A percentile compares a stretch with the other conserved stretches of the same genome.
These are phyloP conservation scores for Crotalaria pallida DNA, from an alignment of 306 rosid species.

Conservation along the genomic window DNA sequence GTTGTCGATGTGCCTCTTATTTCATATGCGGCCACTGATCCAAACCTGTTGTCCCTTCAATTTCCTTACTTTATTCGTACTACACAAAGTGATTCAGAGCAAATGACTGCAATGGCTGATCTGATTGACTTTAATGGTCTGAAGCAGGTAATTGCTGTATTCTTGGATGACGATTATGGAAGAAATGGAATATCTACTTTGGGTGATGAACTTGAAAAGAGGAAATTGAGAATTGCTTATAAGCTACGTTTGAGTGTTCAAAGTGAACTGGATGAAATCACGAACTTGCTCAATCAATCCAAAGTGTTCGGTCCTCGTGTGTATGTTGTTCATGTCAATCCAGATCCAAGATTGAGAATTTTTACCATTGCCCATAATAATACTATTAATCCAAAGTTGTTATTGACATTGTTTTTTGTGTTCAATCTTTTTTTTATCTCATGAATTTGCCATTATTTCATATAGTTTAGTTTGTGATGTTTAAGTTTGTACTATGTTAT, in stretches of 20 bases:
- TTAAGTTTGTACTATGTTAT: too few species aligned
- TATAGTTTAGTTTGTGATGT: too few species aligned
- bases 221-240: slow-evolving; percentile 43
- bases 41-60: slow-evolving; percentile 81
- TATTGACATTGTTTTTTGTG: too few species aligned
- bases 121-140: slow-evolving; percentile 64
- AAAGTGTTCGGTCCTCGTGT: slow-evolving; percentile 71
- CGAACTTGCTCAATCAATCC: slow-evolving; percentile 54
- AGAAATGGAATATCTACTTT: slow-evolving; percentile 77
- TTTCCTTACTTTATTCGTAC: slow-evolving; percentile 82
- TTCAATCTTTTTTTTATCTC: too few species aligned
- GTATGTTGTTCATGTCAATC: slow-evolving; percentile 71
- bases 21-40: slow-evolving; percentile 92
- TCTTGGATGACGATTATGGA: slow-evolving; percentile 78
- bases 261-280: slow-evolving; percentile 41
- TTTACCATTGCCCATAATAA: slow-evolving; percentile 59
- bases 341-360: slow-evolving; percentile 66
- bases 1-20: slow-evolving; percentile 82
- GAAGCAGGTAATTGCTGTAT: slow-evolving; percentile 76
- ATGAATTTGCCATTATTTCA: too few species aligned
- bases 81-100: slow-evolving; percentile 59
- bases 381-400: too few species aligned
- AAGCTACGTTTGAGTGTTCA: slow-evolving; percentile 59
- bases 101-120: slow-evolving; percentile 81
- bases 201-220: slow-evolving; percentile 62